Evolutionary conservation across 352 stramenopile genomes (phyloP).

Genomic region (Thraustotheca clavata): DNA sequence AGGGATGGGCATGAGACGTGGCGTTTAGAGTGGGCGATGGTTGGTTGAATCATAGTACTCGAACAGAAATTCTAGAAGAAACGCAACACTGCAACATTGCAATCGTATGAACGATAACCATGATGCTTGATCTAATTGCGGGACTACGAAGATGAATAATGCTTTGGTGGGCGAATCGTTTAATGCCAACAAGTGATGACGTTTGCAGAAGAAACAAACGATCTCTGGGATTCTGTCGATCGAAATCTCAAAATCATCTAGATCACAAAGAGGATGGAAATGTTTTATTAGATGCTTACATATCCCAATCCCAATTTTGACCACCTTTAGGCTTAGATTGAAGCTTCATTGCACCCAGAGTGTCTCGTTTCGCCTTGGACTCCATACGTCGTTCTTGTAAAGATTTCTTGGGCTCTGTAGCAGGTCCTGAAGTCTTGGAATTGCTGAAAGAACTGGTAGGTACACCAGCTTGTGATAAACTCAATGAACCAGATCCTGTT

Average conservation of each 20-base stretch:
- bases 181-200: neutral
- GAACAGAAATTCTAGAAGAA: too few relatives aligned
- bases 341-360: conserved; percentile 10
- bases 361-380: conserved; percentile 13
- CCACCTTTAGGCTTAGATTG: conserved; percentile 15
- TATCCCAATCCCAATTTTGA: conserved; percentile 22
- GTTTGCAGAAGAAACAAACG: neutral
- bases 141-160: neutral
- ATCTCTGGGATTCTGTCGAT: too few relatives aligned
- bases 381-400: conserved; percentile 13
- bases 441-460: neutral
- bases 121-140: neutral
- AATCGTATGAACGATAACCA: neutral
- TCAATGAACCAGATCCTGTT: neutral
- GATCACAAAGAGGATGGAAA: neutral
- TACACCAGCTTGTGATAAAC: neutral
- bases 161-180: neutral
- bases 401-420: conserved; percentile 4
- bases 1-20: too few relatives aligned
- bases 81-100: too few relatives aligned
- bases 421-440: neutral
- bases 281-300: conserved; percentile 1
- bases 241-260: neutral
- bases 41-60: too few relatives aligned
- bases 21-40: too few relatives aligned